Base-by-base conservation (phyloP, 164 flowering plant species). In the Aristolochia contorta region DNA sequence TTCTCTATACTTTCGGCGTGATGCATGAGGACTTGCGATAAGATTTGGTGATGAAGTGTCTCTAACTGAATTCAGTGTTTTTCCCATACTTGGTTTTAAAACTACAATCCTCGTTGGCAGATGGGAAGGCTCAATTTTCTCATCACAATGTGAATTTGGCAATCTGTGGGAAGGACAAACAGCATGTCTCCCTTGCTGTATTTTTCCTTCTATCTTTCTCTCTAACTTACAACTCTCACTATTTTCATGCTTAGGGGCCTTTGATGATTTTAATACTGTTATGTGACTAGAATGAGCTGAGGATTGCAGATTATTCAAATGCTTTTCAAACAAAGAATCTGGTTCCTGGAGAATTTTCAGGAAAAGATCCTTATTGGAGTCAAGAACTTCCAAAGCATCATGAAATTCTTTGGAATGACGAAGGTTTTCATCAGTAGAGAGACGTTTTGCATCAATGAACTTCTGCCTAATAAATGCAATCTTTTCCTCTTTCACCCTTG, bases 71-170 rank as follows among this genome's bases (percentile, higher is more conserved):
- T 56, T 67, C 16, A 62, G 73, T 30, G 57, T 48, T 74, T 71
- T 78, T 61, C 73, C 80, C 21, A 80, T 55, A 50, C 84, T 81
- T 54, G 99, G 99, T 69, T 90, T 93, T 69, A 93, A 62, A 54
- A 90, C 85, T 67, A 93, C 97, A 76, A 93, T 93, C 72, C 77
- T 72, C 58, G 88, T 89, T 16, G 90, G 82, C 12, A 63, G 47
- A 52, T 54, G 60, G 49, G 61, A 58, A 12, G 67, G 12, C 41
- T 68, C 77, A 59, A 57, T 66, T 52, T 59, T 69, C 46, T 22
- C 71, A 18, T 62, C 71, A 14, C 43, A 32, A 33, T 25, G 67
- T 54, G 58, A 30, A 49, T 67, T 76, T 21, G 76, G 27, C 8
- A 62, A 65, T 52, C 74, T 75, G 16, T 53, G 62, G 30, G 78